Conservation (phyloP, 2,329 filamentous ascomycete genomes). For the Albophoma yamanashiensis region DNA sequence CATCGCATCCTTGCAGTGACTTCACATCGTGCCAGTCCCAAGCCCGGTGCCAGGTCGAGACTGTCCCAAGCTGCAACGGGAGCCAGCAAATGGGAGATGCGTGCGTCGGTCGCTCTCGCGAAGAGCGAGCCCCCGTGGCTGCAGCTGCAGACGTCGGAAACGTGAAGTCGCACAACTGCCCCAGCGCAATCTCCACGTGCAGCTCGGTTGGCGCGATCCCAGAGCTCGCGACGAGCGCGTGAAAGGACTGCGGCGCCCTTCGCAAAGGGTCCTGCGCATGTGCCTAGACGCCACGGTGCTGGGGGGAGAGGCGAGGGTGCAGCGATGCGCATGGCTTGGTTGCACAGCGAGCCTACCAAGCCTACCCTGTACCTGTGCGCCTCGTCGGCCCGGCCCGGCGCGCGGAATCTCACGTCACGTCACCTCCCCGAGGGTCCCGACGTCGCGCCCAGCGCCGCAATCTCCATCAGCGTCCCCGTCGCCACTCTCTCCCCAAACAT, state of each 20-base stretch:
- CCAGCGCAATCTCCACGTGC: background rate
- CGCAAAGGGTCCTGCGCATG: background rate
- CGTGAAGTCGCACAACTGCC: background rate
- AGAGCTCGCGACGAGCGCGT: background rate
- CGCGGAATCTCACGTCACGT: background rate
- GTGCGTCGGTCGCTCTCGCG: background rate
- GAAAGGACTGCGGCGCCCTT: no score
- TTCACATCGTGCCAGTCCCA: background rate
- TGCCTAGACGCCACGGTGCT: background rate
- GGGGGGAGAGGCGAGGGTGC: no score
- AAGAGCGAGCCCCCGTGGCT: background rate
- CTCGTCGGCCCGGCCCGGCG: background rate
- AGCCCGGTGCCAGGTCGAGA: background rate
- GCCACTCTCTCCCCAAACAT: background rate
- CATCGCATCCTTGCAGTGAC: background rate
- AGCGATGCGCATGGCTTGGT: background rate
- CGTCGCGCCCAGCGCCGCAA: background rate
- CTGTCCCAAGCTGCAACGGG: background rate
- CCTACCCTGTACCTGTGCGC: conserved; percentile 1
- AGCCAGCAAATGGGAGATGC: background rate
- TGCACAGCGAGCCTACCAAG: no score
- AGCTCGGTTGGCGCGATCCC: background rate
- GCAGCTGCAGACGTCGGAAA: background rate
- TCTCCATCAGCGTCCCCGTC: background rate
- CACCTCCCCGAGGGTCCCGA: background rate